These are phyloP conservation scores for Corchorus olitorius DNA, from an alignment of 345 rosid species.

Conservation along the genomic window DNA sequence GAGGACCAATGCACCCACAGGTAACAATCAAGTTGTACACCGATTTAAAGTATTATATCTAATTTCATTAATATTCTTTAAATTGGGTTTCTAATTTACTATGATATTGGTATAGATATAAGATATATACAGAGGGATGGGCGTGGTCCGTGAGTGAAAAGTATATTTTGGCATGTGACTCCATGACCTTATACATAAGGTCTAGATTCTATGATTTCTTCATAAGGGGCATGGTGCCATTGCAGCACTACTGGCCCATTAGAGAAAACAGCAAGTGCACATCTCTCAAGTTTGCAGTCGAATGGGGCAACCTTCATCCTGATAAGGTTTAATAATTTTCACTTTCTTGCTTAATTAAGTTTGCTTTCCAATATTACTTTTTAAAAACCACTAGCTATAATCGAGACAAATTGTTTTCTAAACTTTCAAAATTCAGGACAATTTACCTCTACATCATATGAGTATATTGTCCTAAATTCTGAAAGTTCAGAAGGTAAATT, in stretches of 20 bases:
- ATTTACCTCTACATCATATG: neutral
- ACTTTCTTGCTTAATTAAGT: too few relatives aligned
- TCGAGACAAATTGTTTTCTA: too few relatives aligned
- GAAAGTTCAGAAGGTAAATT: too few relatives aligned
- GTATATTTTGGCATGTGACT: slow-evolving; percentile 77
- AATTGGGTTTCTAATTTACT: too few relatives aligned
- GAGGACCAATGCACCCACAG: slow-evolving; percentile 63
- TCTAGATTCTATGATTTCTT: slow-evolving; percentile 63
- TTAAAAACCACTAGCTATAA: too few relatives aligned
- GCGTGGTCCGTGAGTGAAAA: slow-evolving; percentile 88
- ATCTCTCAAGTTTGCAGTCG: slow-evolving; percentile 66
- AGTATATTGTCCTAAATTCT: too few relatives aligned
- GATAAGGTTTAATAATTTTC: slow-evolving; percentile 22
- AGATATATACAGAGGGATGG: slow-evolving; percentile 73
- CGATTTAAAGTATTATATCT: neutral
- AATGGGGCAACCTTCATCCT: slow-evolving; percentile 68
- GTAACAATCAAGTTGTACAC: slow-evolving; percentile 24
- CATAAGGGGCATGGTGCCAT: slow-evolving; percentile 60
- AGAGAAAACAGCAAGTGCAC: slow-evolving; percentile 49
- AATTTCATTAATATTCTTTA: neutral
- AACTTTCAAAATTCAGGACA: neutral
- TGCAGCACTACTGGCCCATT: slow-evolving; percentile 86
- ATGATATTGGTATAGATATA: slow-evolving; percentile 44
- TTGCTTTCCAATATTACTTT: too few relatives aligned
- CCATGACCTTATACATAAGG: slow-evolving; percentile 52